Evolutionary conservation across 2,329 filamentous ascomycete genomes (phyloP).

Genomic region (Alternaria brassicicola): DNA sequence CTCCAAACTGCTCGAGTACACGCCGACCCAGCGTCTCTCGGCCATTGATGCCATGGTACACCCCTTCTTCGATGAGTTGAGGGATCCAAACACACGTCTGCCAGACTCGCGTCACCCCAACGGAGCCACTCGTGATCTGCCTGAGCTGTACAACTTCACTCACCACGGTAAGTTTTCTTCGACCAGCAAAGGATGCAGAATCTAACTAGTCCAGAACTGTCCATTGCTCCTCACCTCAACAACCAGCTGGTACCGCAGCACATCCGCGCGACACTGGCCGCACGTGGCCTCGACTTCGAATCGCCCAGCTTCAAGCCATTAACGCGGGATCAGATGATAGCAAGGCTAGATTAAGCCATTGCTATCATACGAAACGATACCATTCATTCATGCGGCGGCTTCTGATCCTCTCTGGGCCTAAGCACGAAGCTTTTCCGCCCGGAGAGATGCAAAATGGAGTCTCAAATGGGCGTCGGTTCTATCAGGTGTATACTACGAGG

Average conservation of each 20-base stretch:
- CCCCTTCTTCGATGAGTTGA: constrained; percentile 96
- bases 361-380: constrained; percentile 50
- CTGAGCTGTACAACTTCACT: constrained; percentile 89
- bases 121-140: constrained; percentile 79
- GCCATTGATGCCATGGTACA: constrained; percentile 97
- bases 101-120: constrained; percentile 93
- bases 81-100: constrained; percentile 87
- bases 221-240: constrained; percentile 90
- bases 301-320: constrained; percentile 80
- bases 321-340: constrained; percentile 95
- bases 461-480: constrained; percentile 46
- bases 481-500: constrained; percentile 42
- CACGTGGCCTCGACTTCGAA: constrained; percentile 87
- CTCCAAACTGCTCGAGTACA: constrained; percentile 92
- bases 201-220: constrained; percentile 72
- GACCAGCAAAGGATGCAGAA: not conserved
- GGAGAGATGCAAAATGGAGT: constrained; percentile 45
- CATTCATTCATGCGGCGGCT: constrained; percentile 47
- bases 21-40: constrained; percentile 90
- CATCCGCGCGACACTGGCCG: constrained; percentile 73
- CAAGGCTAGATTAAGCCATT: constrained; percentile 78
- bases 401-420: constrained; percentile 41
- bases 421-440: constrained; percentile 40
- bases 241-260: constrained; percentile 85
- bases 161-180: constrained; percentile 75